Conservation (phyloP, 139 green algal species). For the Dunaliella sp. region DNA sequence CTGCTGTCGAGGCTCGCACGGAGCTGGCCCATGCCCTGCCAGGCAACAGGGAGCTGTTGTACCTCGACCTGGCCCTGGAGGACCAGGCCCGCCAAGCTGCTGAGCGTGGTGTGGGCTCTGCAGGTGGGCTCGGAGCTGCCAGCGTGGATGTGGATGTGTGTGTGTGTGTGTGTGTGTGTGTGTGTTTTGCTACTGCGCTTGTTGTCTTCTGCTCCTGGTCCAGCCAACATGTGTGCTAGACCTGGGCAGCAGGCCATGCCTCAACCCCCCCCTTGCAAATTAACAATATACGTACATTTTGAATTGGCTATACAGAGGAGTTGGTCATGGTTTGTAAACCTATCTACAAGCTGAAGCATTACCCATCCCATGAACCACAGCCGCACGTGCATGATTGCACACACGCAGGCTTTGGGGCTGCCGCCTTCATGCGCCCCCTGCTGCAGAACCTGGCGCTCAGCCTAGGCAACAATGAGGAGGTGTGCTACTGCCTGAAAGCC, state of each 20-base stretch:
- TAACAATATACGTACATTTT: no score
- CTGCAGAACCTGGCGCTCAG: slow-evolving; percentile 96
- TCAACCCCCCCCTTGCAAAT: no score
- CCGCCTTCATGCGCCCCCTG: slow-evolving; percentile 84
- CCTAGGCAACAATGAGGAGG: slow-evolving; percentile 91
- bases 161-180: no score
- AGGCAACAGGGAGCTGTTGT: slow-evolving; percentile 85
- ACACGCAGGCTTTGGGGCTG: slow-evolving; percentile 60
- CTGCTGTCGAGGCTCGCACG: slow-evolving; percentile 84
- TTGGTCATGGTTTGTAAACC: no score
- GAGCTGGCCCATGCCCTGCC: slow-evolving; percentile 69
- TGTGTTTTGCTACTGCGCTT: no score
- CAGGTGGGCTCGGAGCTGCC: slow-evolving; percentile 13
- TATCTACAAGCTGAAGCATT: no score
- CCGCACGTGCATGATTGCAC: neutral
- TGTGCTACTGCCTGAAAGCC: slow-evolving; percentile 94
- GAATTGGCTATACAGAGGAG: no score
- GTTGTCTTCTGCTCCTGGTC: no score
- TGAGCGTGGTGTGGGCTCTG: slow-evolving; percentile 42
- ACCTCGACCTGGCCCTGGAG: slow-evolving; percentile 96
- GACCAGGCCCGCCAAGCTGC: slow-evolving; percentile 68
- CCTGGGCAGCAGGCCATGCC: no score
- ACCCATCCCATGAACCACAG: no score
- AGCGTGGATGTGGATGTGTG: no score
- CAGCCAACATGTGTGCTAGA: no score